A percentile compares a stretch with the other conserved stretches of the same genome.
Conservation (phyloP, 305 asterid species). For the Rubia tinctorum region DNA sequence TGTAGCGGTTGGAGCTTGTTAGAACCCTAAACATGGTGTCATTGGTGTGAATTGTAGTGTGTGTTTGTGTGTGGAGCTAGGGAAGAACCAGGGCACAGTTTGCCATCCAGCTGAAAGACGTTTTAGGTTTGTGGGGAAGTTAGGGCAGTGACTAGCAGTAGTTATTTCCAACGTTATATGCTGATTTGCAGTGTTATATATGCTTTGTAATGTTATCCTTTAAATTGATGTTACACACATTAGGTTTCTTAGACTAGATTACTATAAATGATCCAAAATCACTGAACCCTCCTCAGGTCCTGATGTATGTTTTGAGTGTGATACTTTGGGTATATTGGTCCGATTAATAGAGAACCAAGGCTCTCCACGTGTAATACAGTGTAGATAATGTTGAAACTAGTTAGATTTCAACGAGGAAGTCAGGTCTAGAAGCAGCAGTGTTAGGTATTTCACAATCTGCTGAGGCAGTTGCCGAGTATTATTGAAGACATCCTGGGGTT, state of each 20-base stretch:
- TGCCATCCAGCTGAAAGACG: not conserved
- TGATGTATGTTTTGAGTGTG: not conserved
- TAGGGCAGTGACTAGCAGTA: not conserved
- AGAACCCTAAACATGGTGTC: constrained; percentile 9
- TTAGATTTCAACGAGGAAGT: too few species aligned
- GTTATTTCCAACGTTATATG: too few species aligned
- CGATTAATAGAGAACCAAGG: not conserved
- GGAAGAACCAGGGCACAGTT: not conserved
- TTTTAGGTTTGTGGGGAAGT: not conserved
- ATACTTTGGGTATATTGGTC: not conserved
- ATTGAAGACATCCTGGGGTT: too few species aligned
- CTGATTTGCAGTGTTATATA: too few species aligned
- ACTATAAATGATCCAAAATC: not conserved
- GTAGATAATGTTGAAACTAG: not conserved
- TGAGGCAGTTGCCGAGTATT: too few species aligned
- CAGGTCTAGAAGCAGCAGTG: too few species aligned
- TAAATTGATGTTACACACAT: not conserved
- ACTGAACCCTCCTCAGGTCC: not conserved
- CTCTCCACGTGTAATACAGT: not conserved
- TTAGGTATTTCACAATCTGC: too few species aligned
- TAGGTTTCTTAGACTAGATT: not conserved
- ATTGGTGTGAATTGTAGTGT: too few species aligned
- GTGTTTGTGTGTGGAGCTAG: not conserved
- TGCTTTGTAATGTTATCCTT: too few species aligned
- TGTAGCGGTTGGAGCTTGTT: not conserved